phyloP scores from a whole-genome alignment of 2,329 filamentous ascomycete species.

The Trichoderma koningii region DNA sequence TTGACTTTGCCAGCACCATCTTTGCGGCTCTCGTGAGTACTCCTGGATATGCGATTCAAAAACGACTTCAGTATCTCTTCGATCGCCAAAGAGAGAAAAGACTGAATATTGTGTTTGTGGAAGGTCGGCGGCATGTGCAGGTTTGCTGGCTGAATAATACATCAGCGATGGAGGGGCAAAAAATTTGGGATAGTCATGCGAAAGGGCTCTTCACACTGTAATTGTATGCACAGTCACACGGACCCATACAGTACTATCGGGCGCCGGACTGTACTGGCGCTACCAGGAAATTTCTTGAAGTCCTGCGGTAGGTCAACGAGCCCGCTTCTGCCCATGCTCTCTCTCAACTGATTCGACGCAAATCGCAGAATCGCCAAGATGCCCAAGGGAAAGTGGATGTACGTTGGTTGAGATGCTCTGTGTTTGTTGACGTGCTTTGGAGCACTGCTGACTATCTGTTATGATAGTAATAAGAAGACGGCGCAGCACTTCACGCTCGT shows the following conservation, averaged over 20 bases:
- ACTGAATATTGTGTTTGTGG: slow-evolving; percentile 22
- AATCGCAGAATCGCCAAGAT: slow-evolving; percentile 53
- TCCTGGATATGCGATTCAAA: not conserved
- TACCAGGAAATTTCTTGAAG: slow-evolving; percentile 37
- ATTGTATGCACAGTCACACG: not conserved
- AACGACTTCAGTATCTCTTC: not conserved
- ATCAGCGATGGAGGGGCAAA: slow-evolving; percentile 53
- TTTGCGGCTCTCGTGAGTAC: slow-evolving; percentile 36
- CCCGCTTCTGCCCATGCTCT: slow-evolving; percentile 19
- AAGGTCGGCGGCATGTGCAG: slow-evolving; percentile 13
- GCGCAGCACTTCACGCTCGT: slow-evolving; percentile 93
- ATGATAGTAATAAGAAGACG: slow-evolving; percentile 77
- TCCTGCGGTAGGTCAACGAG: slow-evolving; percentile 27
- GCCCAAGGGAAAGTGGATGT: slow-evolving; percentile 74
- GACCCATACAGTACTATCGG: slow-evolving; percentile 38
- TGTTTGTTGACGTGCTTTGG: not conserved
- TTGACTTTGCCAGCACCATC: slow-evolving; percentile 79
- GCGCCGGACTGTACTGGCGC: slow-evolving; percentile 31
- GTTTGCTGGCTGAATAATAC: slow-evolving; percentile 41
- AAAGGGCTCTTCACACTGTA: slow-evolving; percentile 37
- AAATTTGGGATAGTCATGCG: slow-evolving; percentile 40
- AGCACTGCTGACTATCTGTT: not conserved
- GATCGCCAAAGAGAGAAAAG: not conserved
- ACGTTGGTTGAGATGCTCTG: slow-evolving; percentile 30
- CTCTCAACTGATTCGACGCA: slow-evolving; percentile 18